Percentiles rank a stretch among this genome's conserved stretches.
phyloP scores from a whole-genome alignment of 2,329 filamentous ascomycete genomes.

The Cercospora sp. region DNA sequence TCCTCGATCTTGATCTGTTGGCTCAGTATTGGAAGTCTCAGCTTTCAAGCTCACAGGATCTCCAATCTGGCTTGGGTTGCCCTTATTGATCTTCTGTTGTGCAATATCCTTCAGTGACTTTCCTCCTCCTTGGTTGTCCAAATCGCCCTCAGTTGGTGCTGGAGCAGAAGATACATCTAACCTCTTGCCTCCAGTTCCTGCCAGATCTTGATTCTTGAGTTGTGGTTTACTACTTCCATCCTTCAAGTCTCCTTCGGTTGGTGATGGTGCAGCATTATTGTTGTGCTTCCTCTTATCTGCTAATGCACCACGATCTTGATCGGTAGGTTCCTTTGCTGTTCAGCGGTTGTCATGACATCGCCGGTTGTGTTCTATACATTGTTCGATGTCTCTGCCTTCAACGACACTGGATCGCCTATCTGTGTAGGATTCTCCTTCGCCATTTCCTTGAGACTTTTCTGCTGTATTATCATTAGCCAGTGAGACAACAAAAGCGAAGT shows the following conservation, averaged over 20 bases:
- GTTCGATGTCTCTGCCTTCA: slow-evolving; percentile 40
- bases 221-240: background rate
- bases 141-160: slow-evolving; percentile 22
- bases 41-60: slow-evolving; percentile 41
- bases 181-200: slow-evolving; percentile 12
- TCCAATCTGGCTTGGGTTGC: slow-evolving; percentile 39
- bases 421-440: slow-evolving; percentile 35
- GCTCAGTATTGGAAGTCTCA: slow-evolving; percentile 39
- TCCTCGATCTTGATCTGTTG: slow-evolving; percentile 38
- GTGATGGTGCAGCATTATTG: slow-evolving; percentile 5
- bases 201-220: slow-evolving; percentile 13
- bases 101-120: slow-evolving; percentile 31
- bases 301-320: slow-evolving; percentile 37
- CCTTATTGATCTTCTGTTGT: slow-evolving; percentile 31
- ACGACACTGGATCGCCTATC: slow-evolving; percentile 40
- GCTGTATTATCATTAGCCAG: background rate
- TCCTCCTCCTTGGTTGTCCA: slow-evolving; percentile 10
- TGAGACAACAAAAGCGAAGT: background rate
- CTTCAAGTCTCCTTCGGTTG: slow-evolving; percentile 13
- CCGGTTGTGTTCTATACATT: slow-evolving; percentile 17
- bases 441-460: slow-evolving; percentile 30
- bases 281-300: slow-evolving; percentile 23
- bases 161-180: slow-evolving; percentile 8
- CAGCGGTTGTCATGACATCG: background rate
- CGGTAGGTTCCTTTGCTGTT: slow-evolving; percentile 31